Evolutionary conservation across 352 stramenopile genomes (phyloP).

Genomic region (Aphanomyces euteiches): DNA sequence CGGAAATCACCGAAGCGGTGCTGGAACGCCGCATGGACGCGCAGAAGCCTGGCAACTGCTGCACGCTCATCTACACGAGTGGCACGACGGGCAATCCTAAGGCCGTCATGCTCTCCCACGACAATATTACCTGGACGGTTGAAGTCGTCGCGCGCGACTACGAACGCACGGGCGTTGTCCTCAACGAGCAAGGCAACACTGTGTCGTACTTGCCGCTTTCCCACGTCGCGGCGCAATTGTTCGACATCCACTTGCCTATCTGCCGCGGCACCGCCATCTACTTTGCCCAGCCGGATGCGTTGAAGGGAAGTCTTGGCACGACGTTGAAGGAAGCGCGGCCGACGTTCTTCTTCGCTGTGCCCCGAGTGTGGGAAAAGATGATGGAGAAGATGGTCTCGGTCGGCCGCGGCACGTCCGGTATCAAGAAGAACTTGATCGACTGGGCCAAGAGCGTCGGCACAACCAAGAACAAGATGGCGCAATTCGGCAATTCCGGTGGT

Average conservation of each 20-base stretch:
- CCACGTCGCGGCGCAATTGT: constrained; percentile 71
- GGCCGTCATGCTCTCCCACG: constrained; percentile 72
- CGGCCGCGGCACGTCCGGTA: constrained; percentile 50
- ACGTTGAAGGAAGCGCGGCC: constrained; percentile 63
- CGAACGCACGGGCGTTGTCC: constrained; percentile 39
- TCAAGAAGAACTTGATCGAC: constrained; percentile 80
- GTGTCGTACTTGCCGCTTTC: constrained; percentile 81
- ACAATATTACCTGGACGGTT: constrained; percentile 67
- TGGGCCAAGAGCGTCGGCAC: constrained; percentile 77
- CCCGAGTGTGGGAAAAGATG: constrained; percentile 85
- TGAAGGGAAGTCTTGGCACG: constrained; percentile 60
- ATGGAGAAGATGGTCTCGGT: constrained; percentile 74
- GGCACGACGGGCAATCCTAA: constrained; percentile 57
- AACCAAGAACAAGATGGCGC: constrained; percentile 51
- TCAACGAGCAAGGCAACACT: constrained; percentile 55
- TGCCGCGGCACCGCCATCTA: constrained; percentile 59
- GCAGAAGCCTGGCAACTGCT: constrained; percentile 49
- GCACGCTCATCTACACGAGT: constrained; percentile 89
- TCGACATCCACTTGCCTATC: constrained; percentile 77
- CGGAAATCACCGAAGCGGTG: neutral
- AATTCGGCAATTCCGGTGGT: constrained; percentile 59
- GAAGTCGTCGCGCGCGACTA: constrained; percentile 37
- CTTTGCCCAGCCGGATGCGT: constrained; percentile 67
- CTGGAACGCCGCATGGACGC: neutral
- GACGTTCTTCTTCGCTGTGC: constrained; percentile 81